phyloP scores from a whole-genome alignment of 116 monocot genomes.

The Phalaenopsis hybrid region DNA sequence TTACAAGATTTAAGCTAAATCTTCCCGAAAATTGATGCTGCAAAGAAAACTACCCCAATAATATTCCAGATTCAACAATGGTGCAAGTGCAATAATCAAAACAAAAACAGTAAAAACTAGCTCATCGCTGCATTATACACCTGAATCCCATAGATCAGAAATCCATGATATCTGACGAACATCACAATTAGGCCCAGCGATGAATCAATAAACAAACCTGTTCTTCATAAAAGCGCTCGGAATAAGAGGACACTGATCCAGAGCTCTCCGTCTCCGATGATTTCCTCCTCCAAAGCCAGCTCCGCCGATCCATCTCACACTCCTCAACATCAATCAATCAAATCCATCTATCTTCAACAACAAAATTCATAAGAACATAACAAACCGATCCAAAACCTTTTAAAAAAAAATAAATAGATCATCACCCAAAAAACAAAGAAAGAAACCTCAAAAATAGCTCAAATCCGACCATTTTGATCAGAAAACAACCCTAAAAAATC shows the following conservation, averaged over 20 bases:
- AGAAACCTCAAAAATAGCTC: neutral
- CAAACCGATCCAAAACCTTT: neutral
- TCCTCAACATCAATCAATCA: neutral
- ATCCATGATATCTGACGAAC: too few species aligned
- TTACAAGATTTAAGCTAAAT: too few species aligned
- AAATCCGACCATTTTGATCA: neutral
- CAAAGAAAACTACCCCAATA: too few species aligned
- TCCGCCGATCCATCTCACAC: constrained; percentile 27
- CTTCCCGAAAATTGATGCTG: too few species aligned
- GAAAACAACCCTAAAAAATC: neutral
- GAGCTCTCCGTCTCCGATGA: constrained; percentile 37
- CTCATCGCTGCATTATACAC: too few species aligned
- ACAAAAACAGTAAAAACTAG: too few species aligned
- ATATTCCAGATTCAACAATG: too few species aligned
- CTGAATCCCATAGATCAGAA: too few species aligned
- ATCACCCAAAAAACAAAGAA: neutral
- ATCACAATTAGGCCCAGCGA: too few species aligned
- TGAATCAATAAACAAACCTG: constrained; percentile 22
- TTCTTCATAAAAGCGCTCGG: constrained; percentile 37
- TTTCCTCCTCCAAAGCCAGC: constrained; percentile 33
- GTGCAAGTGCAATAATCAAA: too few species aligned
- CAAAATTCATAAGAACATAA: neutral
- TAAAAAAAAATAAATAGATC: neutral
- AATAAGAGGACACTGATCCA: constrained; percentile 30
- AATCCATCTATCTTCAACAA: neutral